Evolutionary conservation across 2,329 filamentous ascomycete genomes (phyloP), one percentile per base, ranked within the genome.

Genomic region (Claviceps pazoutovae): DNA sequence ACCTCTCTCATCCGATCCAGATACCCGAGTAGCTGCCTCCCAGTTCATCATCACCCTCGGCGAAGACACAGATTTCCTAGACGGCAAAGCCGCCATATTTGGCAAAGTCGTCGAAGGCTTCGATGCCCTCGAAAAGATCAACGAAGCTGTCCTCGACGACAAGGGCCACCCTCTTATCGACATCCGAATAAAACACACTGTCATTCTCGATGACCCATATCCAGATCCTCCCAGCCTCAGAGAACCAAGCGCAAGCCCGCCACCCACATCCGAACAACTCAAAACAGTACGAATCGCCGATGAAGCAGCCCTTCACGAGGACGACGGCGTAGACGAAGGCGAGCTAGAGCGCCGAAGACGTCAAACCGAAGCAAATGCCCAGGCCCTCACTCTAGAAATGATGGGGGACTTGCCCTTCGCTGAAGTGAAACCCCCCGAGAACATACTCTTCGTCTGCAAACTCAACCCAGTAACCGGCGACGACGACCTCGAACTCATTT

Each of bases 371-470:
- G 93, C 93, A 5, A 82, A 90, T 55, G 91, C 91, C 0, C 93
- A 97, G 67, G 93, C 93, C 1, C 72, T 98, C 61, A 97, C 91
- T 1, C 76, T 98, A 47, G 93, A 98, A 71, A 94, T 98, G 83
- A 93, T 98, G 69, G 93, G 93, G 44, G 93, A 98, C 66, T 73
- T 98, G 53, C 93, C 93, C 4, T 98, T 96, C 67, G 93, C 93
- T 54, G 93, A 98, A 68, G 90, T 98, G 60, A 94, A 91, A 61
- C 93, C 93, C 4, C 93, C 93, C 0, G 93, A 98, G 70, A 97
- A 98, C 66, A 83, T 98, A 14, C 75, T 98, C 2, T 98, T 98
- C 64, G 90, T 98, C 44, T 98, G 93, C 83, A 98, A 98, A 66
- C 75, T 98, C 44, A 98, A 98, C 61, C 93, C 93, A 0, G 89